These are phyloP conservation scores for Xylaria sp. DNA, from an alignment of 2,329 filamentous ascomycete species.

Conservation along the genomic window DNA sequence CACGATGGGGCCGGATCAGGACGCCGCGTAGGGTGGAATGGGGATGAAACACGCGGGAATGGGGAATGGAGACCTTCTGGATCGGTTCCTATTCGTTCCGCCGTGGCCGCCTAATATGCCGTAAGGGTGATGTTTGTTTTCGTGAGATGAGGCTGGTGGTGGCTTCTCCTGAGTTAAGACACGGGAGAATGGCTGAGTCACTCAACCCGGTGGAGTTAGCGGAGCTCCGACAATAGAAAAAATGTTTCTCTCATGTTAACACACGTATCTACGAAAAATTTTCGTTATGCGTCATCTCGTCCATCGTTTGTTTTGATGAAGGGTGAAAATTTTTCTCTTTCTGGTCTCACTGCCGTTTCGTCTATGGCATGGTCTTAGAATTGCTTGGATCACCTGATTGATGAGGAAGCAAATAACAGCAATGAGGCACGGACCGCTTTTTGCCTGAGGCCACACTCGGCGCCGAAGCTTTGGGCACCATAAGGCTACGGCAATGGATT, in stretches of 20 bases:
- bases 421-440: slow-evolving; percentile 6
- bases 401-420: slow-evolving; percentile 14
- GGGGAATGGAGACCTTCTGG: slow-evolving; percentile 30
- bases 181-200: slow-evolving; percentile 40
- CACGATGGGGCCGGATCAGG: slow-evolving; percentile 27
- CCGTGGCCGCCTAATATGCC: slow-evolving; percentile 16
- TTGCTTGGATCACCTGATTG: slow-evolving; percentile 25
- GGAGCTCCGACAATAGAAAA: slow-evolving; percentile 34
- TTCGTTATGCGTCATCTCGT: slow-evolving; percentile 29
- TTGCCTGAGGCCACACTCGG: slow-evolving; percentile 12
- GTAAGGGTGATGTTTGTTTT: slow-evolving; percentile 6
- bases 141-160: slow-evolving; percentile 24
- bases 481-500: slow-evolving; percentile 31
- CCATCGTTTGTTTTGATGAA: slow-evolving; percentile 16
- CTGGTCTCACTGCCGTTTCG: slow-evolving; percentile 29
- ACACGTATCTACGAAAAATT: slow-evolving; percentile 8
- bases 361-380: slow-evolving; percentile 22
- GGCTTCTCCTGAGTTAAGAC: slow-evolving; percentile 9
- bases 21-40: slow-evolving; percentile 35
- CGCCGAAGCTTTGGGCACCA: slow-evolving; percentile 25
- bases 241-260: not conserved
- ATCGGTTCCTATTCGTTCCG: slow-evolving; percentile 36
- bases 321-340: slow-evolving; percentile 23
- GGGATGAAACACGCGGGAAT: slow-evolving; percentile 33
- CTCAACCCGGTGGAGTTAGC: slow-evolving; percentile 35